A percentile compares a stretch with the other conserved stretches of the same genome.
These are phyloP conservation scores for Ichthyophthirius multifiliis DNA, from an alignment of 169 alveolate species.

Conservation along the genomic window DNA sequence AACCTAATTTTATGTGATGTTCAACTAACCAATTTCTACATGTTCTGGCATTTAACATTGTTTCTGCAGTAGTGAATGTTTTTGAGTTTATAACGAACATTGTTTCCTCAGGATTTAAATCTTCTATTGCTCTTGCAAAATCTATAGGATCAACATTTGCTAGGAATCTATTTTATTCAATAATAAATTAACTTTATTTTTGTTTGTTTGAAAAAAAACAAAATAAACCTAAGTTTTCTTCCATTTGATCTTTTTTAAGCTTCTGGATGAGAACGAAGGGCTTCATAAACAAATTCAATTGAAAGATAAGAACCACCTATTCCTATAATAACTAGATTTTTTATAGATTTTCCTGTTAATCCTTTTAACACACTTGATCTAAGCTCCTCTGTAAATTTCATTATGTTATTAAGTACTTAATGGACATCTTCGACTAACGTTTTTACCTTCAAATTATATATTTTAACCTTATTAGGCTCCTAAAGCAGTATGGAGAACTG, in stretches of 20 bases:
- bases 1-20: constrained; percentile 69
- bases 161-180: constrained; percentile 82
- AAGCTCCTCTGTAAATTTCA: constrained; percentile 66
- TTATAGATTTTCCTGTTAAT: constrained; percentile 89
- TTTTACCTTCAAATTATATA: constrained; percentile 60
- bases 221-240: constrained; percentile 48
- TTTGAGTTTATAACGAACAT: constrained; percentile 93
- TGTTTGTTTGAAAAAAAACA: neutral
- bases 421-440: constrained; percentile 76
- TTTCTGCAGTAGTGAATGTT: constrained; percentile 99
- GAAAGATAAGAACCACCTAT: constrained; percentile 99
- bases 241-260: constrained; percentile 56
- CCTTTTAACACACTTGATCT: constrained; percentile 91
- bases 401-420: constrained; percentile 66
- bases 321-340: constrained; percentile 93
- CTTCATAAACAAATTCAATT: constrained; percentile 92
- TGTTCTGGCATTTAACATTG: constrained; percentile 96
- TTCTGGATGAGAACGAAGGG: constrained; percentile 84
- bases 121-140: constrained; percentile 90
- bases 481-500: constrained; percentile 96
- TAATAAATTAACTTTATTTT: neutral
- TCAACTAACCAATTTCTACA: constrained; percentile 88
- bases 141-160: constrained; percentile 99
- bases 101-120: constrained; percentile 93
- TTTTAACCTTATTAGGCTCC: constrained; percentile 83